These are phyloP conservation scores for Chytriomyces confervae DNA, from an alignment of 192 early-diverging fungal species.

Conservation along the genomic window DNA sequence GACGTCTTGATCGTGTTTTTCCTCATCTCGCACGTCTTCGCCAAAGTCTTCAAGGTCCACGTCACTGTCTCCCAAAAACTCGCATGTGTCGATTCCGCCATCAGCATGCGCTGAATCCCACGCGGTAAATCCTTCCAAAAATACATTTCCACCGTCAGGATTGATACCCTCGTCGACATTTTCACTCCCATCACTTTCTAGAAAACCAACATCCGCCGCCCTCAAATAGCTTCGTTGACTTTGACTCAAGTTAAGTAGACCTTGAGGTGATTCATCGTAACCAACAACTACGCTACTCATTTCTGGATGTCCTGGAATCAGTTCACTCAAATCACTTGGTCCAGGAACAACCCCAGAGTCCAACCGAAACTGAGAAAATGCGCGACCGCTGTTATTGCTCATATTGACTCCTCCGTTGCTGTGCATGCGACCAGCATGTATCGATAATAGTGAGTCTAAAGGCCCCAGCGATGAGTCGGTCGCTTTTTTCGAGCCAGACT, in stretches of 20 bases:
- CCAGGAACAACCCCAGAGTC: conserved; percentile 19
- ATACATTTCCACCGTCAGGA: not conserved
- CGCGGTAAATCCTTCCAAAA: not conserved
- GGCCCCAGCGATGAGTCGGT: no score
- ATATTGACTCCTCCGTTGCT: no score
- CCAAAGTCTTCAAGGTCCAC: not conserved
- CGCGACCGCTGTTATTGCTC: no score
- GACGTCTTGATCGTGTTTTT: not conserved
- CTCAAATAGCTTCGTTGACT: no score
- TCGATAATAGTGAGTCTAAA: no score
- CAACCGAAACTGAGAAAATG: not conserved
- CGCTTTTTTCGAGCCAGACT: no score
- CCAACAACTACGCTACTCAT: not conserved
- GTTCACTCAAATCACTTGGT: conserved; percentile 21
- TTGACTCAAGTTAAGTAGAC: no score
- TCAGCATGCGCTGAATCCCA: not conserved
- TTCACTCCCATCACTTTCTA: not conserved
- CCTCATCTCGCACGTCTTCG: no score
- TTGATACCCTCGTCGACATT: not conserved
- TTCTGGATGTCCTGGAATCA: conserved; percentile 14
- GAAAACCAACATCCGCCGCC: no score
- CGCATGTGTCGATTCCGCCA: not conserved
- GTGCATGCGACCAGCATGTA: no score
- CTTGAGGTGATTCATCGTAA: no score
- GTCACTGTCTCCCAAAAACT: not conserved